Conservation (phyloP, 805 yeast genomes). For the Starmerella khaoyaiensis region DNA sequence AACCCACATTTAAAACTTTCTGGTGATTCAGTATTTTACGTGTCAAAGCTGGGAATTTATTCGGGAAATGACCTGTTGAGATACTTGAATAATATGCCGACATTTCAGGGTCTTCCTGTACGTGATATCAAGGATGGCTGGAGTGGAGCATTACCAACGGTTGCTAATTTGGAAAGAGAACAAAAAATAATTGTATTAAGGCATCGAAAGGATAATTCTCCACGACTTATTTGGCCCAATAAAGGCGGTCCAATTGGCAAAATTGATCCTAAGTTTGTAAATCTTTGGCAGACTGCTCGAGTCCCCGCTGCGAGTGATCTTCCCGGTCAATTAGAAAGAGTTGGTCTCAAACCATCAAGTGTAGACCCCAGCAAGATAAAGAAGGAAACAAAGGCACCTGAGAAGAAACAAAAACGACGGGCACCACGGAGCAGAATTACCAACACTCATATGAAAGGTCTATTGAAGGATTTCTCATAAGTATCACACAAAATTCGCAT, state of each 20-base stretch:
- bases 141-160: slow-evolving; percentile 74
- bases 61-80: slow-evolving; percentile 63
- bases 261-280: slow-evolving; percentile 70
- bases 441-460: slow-evolving; percentile 92
- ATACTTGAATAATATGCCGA: slow-evolving; percentile 63
- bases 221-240: slow-evolving; percentile 88
- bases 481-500: too few relatives aligned
- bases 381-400: slow-evolving; percentile 40
- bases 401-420: slow-evolving; percentile 69
- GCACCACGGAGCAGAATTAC: slow-evolving; percentile 90
- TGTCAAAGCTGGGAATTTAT: slow-evolving; percentile 78
- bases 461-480: slow-evolving; percentile 62
- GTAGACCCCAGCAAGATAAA: slow-evolving; percentile 94
- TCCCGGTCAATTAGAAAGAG: slow-evolving; percentile 61
- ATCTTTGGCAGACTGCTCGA: slow-evolving; percentile 65
- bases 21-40: slow-evolving; percentile 63
- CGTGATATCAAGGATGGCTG: slow-evolving; percentile 82
- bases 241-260: slow-evolving; percentile 58
- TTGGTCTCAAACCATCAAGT: slow-evolving; percentile 91
- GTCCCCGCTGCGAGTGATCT: slow-evolving; percentile 74
- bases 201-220: slow-evolving; percentile 85
- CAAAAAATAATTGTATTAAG: slow-evolving; percentile 70
- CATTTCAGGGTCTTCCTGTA: slow-evolving; percentile 77
- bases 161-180: slow-evolving; percentile 64
- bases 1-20: slow-evolving; percentile 67